Evolutionary conservation across 2,329 filamentous ascomycete species (phyloP), one percentile per base, ranked within the genome.

Genomic region (Claviceps sp.): DNA sequence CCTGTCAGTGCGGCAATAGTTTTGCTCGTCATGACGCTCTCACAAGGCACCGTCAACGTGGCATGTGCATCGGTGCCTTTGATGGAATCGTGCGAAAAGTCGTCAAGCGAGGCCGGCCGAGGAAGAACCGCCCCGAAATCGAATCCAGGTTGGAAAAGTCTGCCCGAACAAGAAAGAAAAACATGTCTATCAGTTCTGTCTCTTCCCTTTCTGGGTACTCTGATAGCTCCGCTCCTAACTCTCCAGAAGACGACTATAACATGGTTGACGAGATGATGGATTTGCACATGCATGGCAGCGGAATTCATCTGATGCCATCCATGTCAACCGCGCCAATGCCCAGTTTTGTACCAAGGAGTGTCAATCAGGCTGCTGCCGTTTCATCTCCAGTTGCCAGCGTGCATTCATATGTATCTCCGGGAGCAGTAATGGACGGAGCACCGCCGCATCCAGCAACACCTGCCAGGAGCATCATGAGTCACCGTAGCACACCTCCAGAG

Each of bases 21-120:
- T 98, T 98, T 65, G 91, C 91, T 37, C 82, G 93, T 52, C 91
- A 97, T 63, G 93, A 98, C 66, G 93, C 93, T 16, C 77, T 98
- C 50, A 97, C 93, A 22, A 81, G 93, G 52, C 93, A 98, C 66
- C 82, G 90, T 51, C 93, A 97, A 67, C 84, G 93, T 42, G 93
- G 91, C 51, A 95, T 96, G 87, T 98, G 93, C 68, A 85, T 93
- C 52, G 93, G 93, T 52, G 91, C 89, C 5, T 94, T 97, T 61
- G 88, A 95, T 57, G 90, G 90, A 41, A 72, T 79, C 14, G 77
- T 79, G 6, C 72, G 77, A 48, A 81, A 80, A 62, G 70, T 75
- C 6, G 78, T 77, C 44, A 81, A 81, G 70, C 73, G 78, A n/a
- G 81, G 81, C 8, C 71, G 81, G 18, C 81, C 81, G 5, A 74